Conservation (phyloP, 108 stramenopile species). For the Aureococcus anophagefferens region DNA sequence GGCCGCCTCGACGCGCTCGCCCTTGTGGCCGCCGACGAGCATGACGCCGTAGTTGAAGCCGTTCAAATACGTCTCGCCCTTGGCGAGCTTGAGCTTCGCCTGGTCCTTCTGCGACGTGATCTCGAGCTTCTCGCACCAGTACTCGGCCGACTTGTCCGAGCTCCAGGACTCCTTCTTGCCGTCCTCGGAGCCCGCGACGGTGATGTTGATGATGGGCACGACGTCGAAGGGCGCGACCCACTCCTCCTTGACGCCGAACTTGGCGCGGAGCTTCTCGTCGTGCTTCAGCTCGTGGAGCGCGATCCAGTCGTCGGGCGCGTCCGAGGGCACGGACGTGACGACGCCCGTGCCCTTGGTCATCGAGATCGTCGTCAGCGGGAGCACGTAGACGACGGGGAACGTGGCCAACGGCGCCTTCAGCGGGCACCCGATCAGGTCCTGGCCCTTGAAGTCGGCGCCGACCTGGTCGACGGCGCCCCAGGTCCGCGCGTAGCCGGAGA, state of each 20-base stretch:
- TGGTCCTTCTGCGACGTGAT: conserved; percentile 86
- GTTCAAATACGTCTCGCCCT: conserved; percentile 74
- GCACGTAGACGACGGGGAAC: conserved; percentile 87
- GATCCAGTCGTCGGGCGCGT: conserved; percentile 96
- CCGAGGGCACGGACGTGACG: conserved; percentile 95
- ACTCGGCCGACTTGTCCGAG: conserved; percentile 54
- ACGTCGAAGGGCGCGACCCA: conserved; percentile 84
- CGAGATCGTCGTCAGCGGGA: conserved; percentile 89
- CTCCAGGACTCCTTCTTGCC: conserved; percentile 44
- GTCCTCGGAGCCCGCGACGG: conserved; percentile 45
- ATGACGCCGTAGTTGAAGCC: conserved; percentile 93
- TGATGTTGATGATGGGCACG: conserved; percentile 95
- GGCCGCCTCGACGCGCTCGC: conserved; percentile 88
- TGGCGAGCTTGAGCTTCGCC: conserved; percentile 82
- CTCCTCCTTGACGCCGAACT: conserved; percentile 82
- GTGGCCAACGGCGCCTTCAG: conserved; percentile 69
- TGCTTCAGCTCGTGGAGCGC: conserved; percentile 83
- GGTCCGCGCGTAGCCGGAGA: conserved; percentile 54
- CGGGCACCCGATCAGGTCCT: conserved; percentile 84
- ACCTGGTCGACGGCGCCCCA: conserved; percentile 69
- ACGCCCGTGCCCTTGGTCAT: conserved; percentile 98
- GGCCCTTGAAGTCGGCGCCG: conserved; percentile 63
- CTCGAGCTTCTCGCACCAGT: conserved; percentile 87
- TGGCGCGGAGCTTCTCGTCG: conserved; percentile 84
- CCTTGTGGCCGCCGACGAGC: conserved; percentile 71